These are phyloP conservation scores for Syzygium grande DNA, from an alignment of 345 rosid species.

Conservation along the genomic window DNA sequence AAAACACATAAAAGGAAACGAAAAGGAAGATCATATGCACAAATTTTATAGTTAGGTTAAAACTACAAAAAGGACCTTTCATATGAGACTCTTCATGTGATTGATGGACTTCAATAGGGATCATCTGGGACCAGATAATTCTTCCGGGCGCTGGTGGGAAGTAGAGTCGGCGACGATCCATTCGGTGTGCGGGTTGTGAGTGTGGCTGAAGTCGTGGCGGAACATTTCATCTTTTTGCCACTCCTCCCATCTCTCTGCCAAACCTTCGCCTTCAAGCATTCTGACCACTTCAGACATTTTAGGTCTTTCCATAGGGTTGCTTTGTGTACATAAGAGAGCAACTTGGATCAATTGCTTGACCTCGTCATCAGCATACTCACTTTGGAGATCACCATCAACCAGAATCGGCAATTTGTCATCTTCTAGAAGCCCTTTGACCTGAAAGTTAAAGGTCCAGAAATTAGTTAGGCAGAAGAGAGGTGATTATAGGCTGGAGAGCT, in stretches of 20 bases:
- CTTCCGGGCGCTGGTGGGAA: conserved; percentile 57
- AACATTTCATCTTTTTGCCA: conserved; percentile 86
- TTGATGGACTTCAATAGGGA: background rate
- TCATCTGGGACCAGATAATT: conserved; percentile 85
- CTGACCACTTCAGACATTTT: conserved; percentile 93
- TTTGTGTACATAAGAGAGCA: conserved; percentile 79
- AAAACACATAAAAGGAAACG: background rate
- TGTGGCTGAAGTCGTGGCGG: conserved; percentile 44
- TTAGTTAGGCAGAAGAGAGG: background rate
- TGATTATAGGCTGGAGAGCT: background rate
- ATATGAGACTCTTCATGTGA: background rate
- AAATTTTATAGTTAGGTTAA: conserved; percentile 1
- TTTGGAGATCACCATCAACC: conserved; percentile 61
- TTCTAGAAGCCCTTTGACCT: conserved; percentile 91
- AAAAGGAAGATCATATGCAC: conserved; percentile 4
- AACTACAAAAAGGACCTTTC: conserved; percentile 6
- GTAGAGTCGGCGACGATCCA: conserved; percentile 57
- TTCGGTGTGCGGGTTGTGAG: conserved; percentile 20
- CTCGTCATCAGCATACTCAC: conserved; percentile 50
- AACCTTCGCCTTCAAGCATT: conserved; percentile 93
- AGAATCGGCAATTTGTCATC: conserved; percentile 66
- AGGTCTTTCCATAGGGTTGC: conserved; percentile 71
- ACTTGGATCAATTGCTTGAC: conserved; percentile 82
- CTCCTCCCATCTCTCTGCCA: conserved; percentile 88
- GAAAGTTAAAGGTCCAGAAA: background rate